phyloP scores from a whole-genome alignment of 495 filamentous ascomycete species.

The Usnea hakonensis region DNA sequence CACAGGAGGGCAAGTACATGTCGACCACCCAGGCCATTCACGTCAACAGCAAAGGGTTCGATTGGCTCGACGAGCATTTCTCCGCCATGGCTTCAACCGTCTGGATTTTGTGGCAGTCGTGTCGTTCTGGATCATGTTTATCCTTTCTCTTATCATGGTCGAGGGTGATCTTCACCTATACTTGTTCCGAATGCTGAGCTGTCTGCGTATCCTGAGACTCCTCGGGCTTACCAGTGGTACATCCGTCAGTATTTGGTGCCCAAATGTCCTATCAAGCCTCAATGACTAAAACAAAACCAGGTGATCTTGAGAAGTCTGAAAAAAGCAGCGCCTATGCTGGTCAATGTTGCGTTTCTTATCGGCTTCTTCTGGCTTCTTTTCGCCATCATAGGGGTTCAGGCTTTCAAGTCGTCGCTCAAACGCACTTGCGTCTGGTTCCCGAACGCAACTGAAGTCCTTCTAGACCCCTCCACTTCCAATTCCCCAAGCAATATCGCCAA shows the following conservation, averaged over 20 bases:
- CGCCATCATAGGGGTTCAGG: slow-evolving; percentile 92
- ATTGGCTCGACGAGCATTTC: slow-evolving; percentile 83
- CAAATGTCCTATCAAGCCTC: neutral
- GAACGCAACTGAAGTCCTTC: slow-evolving; percentile 17
- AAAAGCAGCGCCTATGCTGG: slow-evolving; percentile 86
- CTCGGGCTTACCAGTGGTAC: slow-evolving; percentile 88
- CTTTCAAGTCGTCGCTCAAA: slow-evolving; percentile 89
- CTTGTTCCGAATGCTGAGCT: slow-evolving; percentile 93
- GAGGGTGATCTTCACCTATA: slow-evolving; percentile 66
- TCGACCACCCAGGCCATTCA: slow-evolving; percentile 48
- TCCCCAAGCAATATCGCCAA: neutral
- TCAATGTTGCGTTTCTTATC: slow-evolving; percentile 91
- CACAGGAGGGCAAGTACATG: slow-evolving; percentile 59
- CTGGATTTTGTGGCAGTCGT: slow-evolving; percentile 94
- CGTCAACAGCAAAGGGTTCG: slow-evolving; percentile 76
- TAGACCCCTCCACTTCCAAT: slow-evolving; percentile 20
- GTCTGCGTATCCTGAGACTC: slow-evolving; percentile 81
- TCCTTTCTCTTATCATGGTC: slow-evolving; percentile 57
- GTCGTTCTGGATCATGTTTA: slow-evolving; percentile 88
- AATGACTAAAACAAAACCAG: slow-evolving; percentile 33
- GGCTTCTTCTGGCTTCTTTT: slow-evolving; percentile 99
- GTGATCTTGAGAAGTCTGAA: slow-evolving; percentile 93
- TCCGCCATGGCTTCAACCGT: slow-evolving; percentile 91
- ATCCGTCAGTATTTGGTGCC: slow-evolving; percentile 44
- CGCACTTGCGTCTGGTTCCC: slow-evolving; percentile 84